A percentile compares a stretch with the other conserved stretches of the same genome.
phyloP scores from a whole-genome alignment of 345 rosid genomes.

The Eucalyptus cloeziana region DNA sequence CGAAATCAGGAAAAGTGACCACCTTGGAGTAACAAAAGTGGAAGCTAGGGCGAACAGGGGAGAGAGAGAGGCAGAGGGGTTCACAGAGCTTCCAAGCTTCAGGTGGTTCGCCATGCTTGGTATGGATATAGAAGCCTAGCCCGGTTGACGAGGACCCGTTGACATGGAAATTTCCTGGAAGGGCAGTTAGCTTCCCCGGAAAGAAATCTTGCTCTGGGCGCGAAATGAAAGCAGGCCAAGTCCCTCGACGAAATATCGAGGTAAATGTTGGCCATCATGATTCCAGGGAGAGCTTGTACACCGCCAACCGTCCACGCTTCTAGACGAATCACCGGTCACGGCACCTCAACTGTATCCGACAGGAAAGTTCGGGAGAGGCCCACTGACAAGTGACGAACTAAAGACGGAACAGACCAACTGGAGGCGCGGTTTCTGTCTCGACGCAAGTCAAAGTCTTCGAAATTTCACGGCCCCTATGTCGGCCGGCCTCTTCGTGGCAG shows the following conservation, averaged over 20 bases:
- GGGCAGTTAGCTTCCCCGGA: neutral
- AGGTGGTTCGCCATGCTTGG: neutral
- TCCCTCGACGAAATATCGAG: neutral
- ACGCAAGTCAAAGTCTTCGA: neutral
- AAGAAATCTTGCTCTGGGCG: neutral
- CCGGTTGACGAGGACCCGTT: neutral
- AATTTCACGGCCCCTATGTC: neutral
- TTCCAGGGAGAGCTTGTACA: neutral
- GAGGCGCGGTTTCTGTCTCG: neutral
- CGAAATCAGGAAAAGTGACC: neutral
- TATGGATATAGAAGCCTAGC: neutral
- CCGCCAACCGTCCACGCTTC: neutral
- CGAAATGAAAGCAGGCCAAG: neutral
- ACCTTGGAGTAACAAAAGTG: neutral
- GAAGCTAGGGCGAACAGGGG: neutral
- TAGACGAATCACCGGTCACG: neutral
- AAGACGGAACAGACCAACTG: neutral
- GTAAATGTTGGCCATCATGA: neutral
- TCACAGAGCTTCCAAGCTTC: neutral
- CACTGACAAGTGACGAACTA: neutral
- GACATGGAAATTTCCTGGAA: neutral
- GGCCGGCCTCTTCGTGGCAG: neutral
- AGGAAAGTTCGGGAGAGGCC: neutral
- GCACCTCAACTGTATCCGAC: neutral
- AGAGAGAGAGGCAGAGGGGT: neutral